phyloP scores from a whole-genome alignment of 164 flowering plant species.

The Stephania japonica region DNA sequence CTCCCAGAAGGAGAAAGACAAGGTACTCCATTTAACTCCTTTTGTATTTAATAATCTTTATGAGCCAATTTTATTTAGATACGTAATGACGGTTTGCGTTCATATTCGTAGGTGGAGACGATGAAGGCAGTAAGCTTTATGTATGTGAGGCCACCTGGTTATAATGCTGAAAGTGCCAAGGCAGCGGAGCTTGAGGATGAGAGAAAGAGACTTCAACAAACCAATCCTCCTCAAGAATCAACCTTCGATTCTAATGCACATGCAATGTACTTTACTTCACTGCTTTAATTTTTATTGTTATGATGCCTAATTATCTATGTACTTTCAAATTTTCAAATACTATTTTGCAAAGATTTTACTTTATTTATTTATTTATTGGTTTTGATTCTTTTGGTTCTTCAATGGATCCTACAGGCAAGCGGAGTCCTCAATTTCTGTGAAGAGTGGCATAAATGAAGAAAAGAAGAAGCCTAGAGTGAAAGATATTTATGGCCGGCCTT shows the following conservation, averaged over 20 bases:
- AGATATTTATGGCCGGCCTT: constrained; percentile 83
- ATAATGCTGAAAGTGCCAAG: constrained; percentile 92
- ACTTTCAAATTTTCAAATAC: too few species aligned
- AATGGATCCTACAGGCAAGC: constrained; percentile 28
- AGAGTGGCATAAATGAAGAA: constrained; percentile 22
- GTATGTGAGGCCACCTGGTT: constrained; percentile 99
- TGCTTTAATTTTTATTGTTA: too few species aligned
- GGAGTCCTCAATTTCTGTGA: constrained; percentile 7
- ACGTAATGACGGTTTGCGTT: too few species aligned
- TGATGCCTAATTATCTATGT: too few species aligned
- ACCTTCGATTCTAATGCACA: constrained; percentile 14
- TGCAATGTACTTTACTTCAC: constrained; percentile 10
- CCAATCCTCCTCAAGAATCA: constrained; percentile 21
- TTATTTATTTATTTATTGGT: neutral
- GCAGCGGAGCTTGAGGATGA: constrained; percentile 89
- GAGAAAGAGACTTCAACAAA: constrained; percentile 33
- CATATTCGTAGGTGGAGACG: constrained; percentile 54
- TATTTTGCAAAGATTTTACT: neutral
- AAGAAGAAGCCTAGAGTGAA: constrained; percentile 73
- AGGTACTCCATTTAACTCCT: too few species aligned
- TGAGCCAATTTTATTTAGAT: too few species aligned
- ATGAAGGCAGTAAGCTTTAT: constrained; percentile 98
- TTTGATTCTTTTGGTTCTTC: neutral
- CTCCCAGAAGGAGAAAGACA: constrained; percentile 87
- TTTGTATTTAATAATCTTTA: too few species aligned